Conservation (phyloP, 2,329 filamentous ascomycete species). For the Fusarium coffeatum region DNA sequence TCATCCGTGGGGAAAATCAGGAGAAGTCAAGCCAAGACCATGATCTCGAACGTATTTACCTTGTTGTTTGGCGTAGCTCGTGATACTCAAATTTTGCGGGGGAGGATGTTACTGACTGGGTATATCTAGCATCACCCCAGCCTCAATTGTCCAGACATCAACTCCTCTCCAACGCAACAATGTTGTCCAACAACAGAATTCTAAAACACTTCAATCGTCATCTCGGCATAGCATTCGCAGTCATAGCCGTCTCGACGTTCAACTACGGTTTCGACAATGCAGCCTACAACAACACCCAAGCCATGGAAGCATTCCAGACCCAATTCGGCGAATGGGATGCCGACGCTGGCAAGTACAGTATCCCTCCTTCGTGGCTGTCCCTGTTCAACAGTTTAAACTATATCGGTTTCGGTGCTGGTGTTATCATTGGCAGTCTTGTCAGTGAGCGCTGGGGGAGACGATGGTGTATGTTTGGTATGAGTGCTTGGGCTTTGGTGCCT, state of each 20-base stretch:
- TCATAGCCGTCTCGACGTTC: conserved; percentile 53
- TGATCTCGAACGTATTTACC: not conserved
- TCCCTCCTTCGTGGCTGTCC: conserved; percentile 51
- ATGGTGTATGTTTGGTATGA: conserved; percentile 53
- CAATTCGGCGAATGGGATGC: conserved; percentile 50
- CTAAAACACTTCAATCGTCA: conserved; percentile 36
- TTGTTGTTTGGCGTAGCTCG: not conserved
- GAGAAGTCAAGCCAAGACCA: not conserved
- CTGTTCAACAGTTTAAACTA: conserved; percentile 53
- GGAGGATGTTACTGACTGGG: not conserved
- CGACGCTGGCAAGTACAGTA: conserved; percentile 38
- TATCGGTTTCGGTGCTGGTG: conserved; percentile 51
- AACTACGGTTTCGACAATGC: conserved; percentile 57
- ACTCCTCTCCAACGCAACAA: not conserved
- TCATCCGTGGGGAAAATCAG: conserved; percentile 16
- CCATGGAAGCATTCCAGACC: conserved; percentile 52
- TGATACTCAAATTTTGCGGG: conserved; percentile 1
- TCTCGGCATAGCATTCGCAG: not conserved
- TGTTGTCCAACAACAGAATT: conserved; percentile 22
- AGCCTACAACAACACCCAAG: conserved; percentile 51
- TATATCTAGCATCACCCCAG: conserved; percentile 9
- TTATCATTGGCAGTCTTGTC: conserved; percentile 39
- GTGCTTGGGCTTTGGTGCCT: conserved; percentile 47
- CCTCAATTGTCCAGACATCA: not conserved
- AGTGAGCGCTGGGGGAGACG: conserved; percentile 42